Evolutionary conservation across 495 filamentous ascomycete species (phyloP).

Genomic region (Talaromyces stipitatus): DNA sequence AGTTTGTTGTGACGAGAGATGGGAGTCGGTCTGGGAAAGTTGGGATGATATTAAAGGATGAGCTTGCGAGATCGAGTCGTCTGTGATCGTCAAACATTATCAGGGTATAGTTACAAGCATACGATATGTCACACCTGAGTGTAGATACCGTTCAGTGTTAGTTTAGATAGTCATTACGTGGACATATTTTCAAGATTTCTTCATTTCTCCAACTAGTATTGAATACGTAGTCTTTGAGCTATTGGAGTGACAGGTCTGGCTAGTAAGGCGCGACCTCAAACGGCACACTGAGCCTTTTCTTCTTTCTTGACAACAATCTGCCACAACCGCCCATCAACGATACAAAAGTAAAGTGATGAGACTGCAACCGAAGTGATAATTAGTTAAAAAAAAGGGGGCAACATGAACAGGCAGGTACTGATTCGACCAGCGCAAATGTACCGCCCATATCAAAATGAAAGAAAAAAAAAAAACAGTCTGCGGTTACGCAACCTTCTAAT

Average conservation of each 20-base stretch:
- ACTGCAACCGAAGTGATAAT: conserved; percentile 2
- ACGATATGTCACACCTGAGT: too few species aligned
- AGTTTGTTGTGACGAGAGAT: conserved; percentile 52
- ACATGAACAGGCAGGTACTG: conserved; percentile 26
- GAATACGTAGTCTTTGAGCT: not conserved
- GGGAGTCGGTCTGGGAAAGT: conserved; percentile 25
- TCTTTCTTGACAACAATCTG: not conserved
- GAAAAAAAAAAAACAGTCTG: conserved; percentile 1
- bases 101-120: too few species aligned
- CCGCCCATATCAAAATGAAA: conserved; percentile 30
- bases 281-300: too few species aligned
- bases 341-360: not conserved
- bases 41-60: conserved; percentile 25
- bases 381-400: not conserved
- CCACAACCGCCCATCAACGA: not conserved
- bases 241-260: not conserved
- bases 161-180: too few species aligned
- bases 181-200: not conserved
- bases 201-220: not conserved
- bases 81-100: not conserved
- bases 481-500: conserved; percentile 46
- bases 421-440: conserved; percentile 59
- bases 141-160: too few species aligned
- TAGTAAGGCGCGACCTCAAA: not conserved
- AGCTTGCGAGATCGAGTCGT: conserved; percentile 28